Evolutionary conservation across 2,329 filamentous ascomycete species (phyloP).

Genomic region (Colletotrichum australisinense): DNA sequence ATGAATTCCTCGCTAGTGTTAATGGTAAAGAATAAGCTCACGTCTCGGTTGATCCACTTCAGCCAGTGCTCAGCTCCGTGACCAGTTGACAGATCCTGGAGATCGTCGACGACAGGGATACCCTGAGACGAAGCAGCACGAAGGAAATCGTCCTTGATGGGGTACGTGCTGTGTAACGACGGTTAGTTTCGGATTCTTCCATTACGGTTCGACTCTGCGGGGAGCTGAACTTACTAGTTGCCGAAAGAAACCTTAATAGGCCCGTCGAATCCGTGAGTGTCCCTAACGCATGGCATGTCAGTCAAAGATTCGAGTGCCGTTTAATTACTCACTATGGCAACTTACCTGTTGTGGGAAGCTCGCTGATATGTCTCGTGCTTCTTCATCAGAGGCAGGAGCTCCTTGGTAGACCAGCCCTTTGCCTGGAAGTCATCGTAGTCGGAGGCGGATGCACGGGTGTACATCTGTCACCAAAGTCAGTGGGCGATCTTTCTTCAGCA

Average conservation of each 20-base stretch:
- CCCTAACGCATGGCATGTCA: constrained; percentile 48
- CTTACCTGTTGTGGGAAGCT: constrained; percentile 67
- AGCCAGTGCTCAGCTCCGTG: constrained; percentile 85
- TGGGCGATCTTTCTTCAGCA: background rate
- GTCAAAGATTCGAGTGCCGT: background rate
- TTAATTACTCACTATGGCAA: background rate
- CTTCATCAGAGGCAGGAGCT: constrained; percentile 80
- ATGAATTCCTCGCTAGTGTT: background rate
- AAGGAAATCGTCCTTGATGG: constrained; percentile 85
- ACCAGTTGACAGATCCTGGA: constrained; percentile 76
- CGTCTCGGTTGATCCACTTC: constrained; percentile 84
- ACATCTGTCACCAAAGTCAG: constrained; percentile 65
- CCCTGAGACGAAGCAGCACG: constrained; percentile 78
- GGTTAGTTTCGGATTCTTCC: constrained; percentile 5
- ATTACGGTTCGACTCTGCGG: background rate
- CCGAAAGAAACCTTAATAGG: constrained; percentile 87
- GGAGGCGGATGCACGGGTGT: constrained; percentile 76
- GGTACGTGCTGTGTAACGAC: constrained; percentile 67
- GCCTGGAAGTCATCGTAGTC: constrained; percentile 85
- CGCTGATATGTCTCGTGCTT: constrained; percentile 85
- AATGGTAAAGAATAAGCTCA: constrained; percentile 40
- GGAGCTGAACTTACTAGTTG: constrained; percentile 63
- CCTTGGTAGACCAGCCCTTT: constrained; percentile 82
- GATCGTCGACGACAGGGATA: constrained; percentile 79
- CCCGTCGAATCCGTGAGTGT: constrained; percentile 81